Evolutionary conservation across 1,139 yeast species (phyloP), one percentile per base, ranked within the genome.

Genomic region (Candida sanyaensis): DNA sequence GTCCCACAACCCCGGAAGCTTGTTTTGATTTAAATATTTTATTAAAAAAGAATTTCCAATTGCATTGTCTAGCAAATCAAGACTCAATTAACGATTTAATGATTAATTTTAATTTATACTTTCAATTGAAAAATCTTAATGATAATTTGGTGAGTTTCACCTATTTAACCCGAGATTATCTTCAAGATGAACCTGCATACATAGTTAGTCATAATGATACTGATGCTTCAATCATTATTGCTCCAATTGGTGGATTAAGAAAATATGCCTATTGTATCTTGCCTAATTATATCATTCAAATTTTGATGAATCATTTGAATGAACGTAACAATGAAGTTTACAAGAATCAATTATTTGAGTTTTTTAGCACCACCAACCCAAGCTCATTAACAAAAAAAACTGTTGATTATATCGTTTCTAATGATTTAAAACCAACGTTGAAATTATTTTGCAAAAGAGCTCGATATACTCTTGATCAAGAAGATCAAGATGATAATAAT

Each of bases 331-430:
- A 64, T 32, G 47, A 49, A 17, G 48, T 53, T 1, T 55, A 67
- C 27, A 64, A 55, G 53, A 37, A 52, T 17, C 55, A 54, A 33
- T 57, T 66, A 28, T 62, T 61, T 33, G 61, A 64, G 4, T 61
- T 66, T 52, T 71, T 65, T 42, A 55, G 54, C 27, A 50, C 55
- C n/a, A 53, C 64, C 21, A 51, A 47, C 3, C 57, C 61, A 13
- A 61, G 66, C 40, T 65, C 75, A 43, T 62, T 81, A 54, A 77
- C 82, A n/a, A 79, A 74, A 56, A 56, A 76, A 26, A 69, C 84
- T 3, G 55, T 81, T 7, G 83, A 81, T 52, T 77, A 83, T 69
- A 65, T 84, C 12, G 62, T 78, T 29, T 68, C 78, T 12, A 76
- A 76, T 54, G 65, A 71, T 38, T 71, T 75, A 55, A 73, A 71